Evolutionary conservation across 1,139 yeast species (phyloP), one percentile per base, ranked within the genome.

Genomic region (Scheffersomyces quercinus): DNA sequence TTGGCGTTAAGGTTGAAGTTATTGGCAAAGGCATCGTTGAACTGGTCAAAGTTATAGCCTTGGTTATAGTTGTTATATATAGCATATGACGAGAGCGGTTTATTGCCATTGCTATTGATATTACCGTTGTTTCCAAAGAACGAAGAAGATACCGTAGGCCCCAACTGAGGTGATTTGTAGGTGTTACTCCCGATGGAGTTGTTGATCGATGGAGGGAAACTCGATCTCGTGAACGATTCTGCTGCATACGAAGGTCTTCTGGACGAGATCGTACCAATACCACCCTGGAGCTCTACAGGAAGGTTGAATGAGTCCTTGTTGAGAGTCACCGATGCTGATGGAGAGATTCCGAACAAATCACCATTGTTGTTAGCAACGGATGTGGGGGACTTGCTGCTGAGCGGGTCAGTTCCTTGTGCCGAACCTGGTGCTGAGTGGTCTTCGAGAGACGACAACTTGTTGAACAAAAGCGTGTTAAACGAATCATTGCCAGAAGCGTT

Each of bases 241-340:
- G 87, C 87, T 5, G 86, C 82, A 53, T 79, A 82, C 46, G 82
- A 73, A 29, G 87, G 87, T 59, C 88, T 70, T 60, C 88, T 70
- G 8, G 84, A 77, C 26, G 80, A 77, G 35, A 82, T 81, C 45
- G 73, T 80, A 12, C 82, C 81, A 3, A 82, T 68, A 0, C 88
- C 88, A 29, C 87, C 86, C 60, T 81, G 86, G 37, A 82, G 67
- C 52, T 82, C 87, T 7, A 67, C 48, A 0, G 88, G 87, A 45
- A 82, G 65, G 46, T 67, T 71, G 60, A 82, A 81, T 44, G 62
- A 47, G 47, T 64, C 60, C 43, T 46, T 49, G 32, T 42, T 43
- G 31, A 41, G 10, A 13, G 33, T 30, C 26, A 5, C 43, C 28
- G 41, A 45, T 31, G 39, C 28, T 15, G 31, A 16, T 13, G 46